A percentile compares a stretch with the other conserved stretches of the same genome.
These are phyloP conservation scores for Flueggea neowawraea DNA, from an alignment of 441 rosid genomes.

Conservation along the genomic window DNA sequence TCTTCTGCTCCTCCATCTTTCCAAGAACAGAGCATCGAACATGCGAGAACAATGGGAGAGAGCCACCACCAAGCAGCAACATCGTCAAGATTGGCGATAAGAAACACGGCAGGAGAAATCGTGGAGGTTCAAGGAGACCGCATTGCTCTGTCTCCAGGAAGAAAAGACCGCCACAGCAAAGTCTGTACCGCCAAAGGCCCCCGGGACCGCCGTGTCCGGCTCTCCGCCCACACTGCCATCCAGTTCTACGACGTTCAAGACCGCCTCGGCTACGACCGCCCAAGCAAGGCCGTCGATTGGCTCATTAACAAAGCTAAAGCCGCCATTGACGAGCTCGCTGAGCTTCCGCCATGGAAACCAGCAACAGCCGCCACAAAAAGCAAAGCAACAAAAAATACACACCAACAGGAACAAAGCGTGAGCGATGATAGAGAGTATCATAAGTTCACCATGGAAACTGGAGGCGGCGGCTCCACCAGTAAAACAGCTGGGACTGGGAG, in stretches of 20 bases:
- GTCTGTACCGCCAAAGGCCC: constrained; percentile 94
- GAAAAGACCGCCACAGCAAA: constrained; percentile 91
- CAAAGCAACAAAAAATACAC: constrained; percentile 15
- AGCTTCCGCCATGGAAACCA: constrained; percentile 89
- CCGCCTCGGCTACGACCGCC: constrained; percentile 90
- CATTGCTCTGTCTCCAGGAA: constrained; percentile 81
- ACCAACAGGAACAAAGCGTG: background rate
- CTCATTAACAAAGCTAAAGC: constrained; percentile 78
- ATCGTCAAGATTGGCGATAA: constrained; percentile 52
- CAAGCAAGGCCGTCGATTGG: constrained; percentile 97
- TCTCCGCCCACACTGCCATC: constrained; percentile 88
- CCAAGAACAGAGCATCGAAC: constrained; percentile 26
- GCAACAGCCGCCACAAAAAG: constrained; percentile 26
- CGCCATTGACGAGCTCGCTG: constrained; percentile 78
- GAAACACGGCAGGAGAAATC: constrained; percentile 57
- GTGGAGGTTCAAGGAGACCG: constrained; percentile 95
- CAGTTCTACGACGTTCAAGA: constrained; percentile 97
- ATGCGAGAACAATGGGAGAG: constrained; percentile 63
- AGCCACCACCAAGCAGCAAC: constrained; percentile 37
- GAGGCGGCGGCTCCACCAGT: background rate
- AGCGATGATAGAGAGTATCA: constrained; percentile 6
- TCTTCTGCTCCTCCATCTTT: background rate
- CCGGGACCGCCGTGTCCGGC: constrained; percentile 92
- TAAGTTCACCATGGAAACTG: constrained; percentile 15
- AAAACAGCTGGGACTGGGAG: no score